Evolutionary conservation across 2,329 filamentous ascomycete genomes (phyloP), one percentile per base, ranked within the genome.

Genomic region (Exophiala alcalophila): DNA sequence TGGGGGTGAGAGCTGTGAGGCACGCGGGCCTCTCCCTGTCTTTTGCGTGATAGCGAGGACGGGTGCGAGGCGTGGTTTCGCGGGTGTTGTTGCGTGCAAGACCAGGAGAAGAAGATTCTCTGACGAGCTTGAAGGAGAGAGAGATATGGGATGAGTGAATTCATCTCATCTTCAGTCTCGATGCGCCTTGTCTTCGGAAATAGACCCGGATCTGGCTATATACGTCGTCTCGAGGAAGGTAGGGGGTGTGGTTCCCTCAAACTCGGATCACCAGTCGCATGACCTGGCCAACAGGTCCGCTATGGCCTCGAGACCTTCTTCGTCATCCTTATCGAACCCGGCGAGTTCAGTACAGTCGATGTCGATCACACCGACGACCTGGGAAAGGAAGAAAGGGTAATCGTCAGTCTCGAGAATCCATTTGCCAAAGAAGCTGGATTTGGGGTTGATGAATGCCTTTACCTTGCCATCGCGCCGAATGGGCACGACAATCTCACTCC

Each of bases 401-500:
- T 23, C 10, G 20, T 10, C n/a, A n/a, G n/a, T n/a, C 8, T 11
- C 14, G 11, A 11, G 3, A 40, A 14, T 16, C 19, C 8, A 39
- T 12, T 20, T 12, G 16, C 2, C 31, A 34, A 19, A 11, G n/a
- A 21, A 21, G 26, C n/a, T 14, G n/a, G 21, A 33, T 5, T 23
- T n/a, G n/a, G n/a, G n/a, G n/a, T n/a, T n/a, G n/a, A n/a, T n/a
- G n/a, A n/a, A n/a, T 20, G 15, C 12, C 59, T 65, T 54, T 40
- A 67, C 65, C 61, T 68, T 66, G 23, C 59, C 62, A 12, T 49
- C 50, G n/a, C 58, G 52, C 35, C 69, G 30, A 56, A 73, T 64
- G 24, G 70, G 70, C 30, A 73, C 69, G 10, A 73, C 70, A 55
- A 73, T 69, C 58, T 73, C 70, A 59, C 70, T 73, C 47, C 61